Conservation (phyloP, 148 eudicot species). For the Rhododendron ferrugineum region DNA sequence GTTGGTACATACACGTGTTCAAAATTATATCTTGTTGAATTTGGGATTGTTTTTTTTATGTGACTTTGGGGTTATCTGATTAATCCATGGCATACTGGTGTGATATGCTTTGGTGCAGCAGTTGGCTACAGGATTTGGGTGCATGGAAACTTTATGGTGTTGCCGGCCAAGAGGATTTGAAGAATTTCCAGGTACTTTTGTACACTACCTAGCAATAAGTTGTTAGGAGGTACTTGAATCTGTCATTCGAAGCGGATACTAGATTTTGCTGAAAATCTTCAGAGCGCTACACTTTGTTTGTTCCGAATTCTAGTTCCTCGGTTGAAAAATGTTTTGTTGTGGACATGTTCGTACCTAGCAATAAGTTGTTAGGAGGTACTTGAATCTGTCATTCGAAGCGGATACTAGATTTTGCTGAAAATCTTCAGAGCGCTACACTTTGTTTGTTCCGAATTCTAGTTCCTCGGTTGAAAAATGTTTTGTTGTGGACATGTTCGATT, state of each 20-base stretch:
- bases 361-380: neutral
- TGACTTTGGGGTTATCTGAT: neutral
- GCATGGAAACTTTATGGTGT: neutral
- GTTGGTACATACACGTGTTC: neutral
- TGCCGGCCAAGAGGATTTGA: neutral
- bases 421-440: neutral
- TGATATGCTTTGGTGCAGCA: neutral
- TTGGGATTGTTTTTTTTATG: neutral
- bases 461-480: neutral
- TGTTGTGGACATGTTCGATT: neutral
- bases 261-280: neutral
- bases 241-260: neutral
- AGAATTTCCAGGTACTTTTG: neutral
- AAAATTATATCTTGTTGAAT: neutral
- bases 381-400: neutral
- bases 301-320: neutral
- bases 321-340: neutral
- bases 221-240: neutral
- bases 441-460: neutral
- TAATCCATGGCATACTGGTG: neutral
- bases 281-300: neutral
- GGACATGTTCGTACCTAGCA: neutral
- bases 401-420: neutral
- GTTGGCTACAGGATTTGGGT: neutral
- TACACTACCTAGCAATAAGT: neutral